These are phyloP conservation scores for Hibiscus tridactylites DNA, from an alignment of 345 rosid species.

Conservation along the genomic window DNA sequence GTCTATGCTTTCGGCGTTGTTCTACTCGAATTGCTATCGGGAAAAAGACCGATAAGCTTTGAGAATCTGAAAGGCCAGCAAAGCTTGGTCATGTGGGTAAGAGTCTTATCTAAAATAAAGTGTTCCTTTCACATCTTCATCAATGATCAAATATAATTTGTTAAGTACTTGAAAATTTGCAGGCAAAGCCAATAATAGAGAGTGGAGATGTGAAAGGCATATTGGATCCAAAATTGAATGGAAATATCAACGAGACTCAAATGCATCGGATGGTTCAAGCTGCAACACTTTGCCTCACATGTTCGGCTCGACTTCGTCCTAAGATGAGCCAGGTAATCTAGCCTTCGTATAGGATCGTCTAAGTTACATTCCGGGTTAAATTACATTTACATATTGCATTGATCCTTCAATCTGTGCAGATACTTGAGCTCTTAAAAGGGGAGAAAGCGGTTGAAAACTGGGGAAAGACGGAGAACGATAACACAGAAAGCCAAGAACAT, in stretches of 20 bases:
- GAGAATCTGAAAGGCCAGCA: slow-evolving; percentile 52
- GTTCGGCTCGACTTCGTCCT: slow-evolving; percentile 74
- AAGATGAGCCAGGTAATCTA: slow-evolving; percentile 53
- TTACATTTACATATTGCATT: neutral
- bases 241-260: slow-evolving; percentile 43
- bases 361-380: neutral
- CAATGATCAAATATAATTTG: neutral
- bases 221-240: slow-evolving; percentile 55
- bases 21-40: slow-evolving; percentile 77
- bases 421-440: slow-evolving; percentile 53
- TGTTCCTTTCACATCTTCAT: neutral
- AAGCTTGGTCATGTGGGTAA: slow-evolving; percentile 95
- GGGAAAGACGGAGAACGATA: slow-evolving; percentile 11
- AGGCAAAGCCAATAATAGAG: slow-evolving; percentile 74
- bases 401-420: slow-evolving; percentile 28
- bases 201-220: slow-evolving; percentile 43
- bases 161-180: slow-evolving; percentile 20
- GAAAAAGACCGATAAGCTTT: slow-evolving; percentile 60
- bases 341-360: neutral
- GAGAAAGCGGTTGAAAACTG: slow-evolving; percentile 30
- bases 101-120: slow-evolving; percentile 15
- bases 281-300: slow-evolving; percentile 61
- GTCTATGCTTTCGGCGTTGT: slow-evolving; percentile 92
- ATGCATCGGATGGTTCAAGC: slow-evolving; percentile 68
- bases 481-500: slow-evolving; percentile 34